These are phyloP conservation scores for Teunomyces stri DNA, from an alignment of 805 yeast species.

Conservation along the genomic window DNA sequence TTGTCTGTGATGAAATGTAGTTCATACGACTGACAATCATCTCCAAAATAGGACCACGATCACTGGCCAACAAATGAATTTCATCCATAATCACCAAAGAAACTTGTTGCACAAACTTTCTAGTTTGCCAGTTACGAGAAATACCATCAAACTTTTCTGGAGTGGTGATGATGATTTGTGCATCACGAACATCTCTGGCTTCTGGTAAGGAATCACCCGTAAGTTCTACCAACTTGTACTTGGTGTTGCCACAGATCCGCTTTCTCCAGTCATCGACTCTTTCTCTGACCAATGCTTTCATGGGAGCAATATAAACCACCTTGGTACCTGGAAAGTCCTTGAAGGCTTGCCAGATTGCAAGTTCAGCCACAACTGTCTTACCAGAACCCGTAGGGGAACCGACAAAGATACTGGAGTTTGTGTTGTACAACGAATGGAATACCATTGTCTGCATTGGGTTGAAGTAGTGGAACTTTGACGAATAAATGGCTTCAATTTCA, in stretches of 20 bases:
- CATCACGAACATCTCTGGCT: constrained; percentile 59
- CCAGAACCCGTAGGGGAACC: constrained; percentile 99
- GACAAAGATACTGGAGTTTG: constrained; percentile 76
- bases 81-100: constrained; percentile 83
- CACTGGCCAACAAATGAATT: constrained; percentile 79
- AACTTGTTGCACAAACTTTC: constrained; percentile 71
- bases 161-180: constrained; percentile 77
- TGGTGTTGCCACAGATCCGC: constrained; percentile 47
- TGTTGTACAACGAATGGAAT: constrained; percentile 82
- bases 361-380: constrained; percentile 93
- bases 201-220: constrained; percentile 84
- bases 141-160: constrained; percentile 89
- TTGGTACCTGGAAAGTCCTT: constrained; percentile 76
- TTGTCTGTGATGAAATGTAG: constrained; percentile 59
- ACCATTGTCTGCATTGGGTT: constrained; percentile 99
- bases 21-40: constrained; percentile 90
- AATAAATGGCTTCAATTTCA: constrained; percentile 66
- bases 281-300: constrained; percentile 84
- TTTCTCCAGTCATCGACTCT: constrained; percentile 78
- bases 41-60: constrained; percentile 82
- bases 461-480: constrained; percentile 71
- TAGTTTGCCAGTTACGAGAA: constrained; percentile 79
- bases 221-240: constrained; percentile 62
- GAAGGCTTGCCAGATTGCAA: constrained; percentile 97
- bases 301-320: constrained; percentile 82